Base-by-base conservation (phyloP, 306 rosid genomes). In the Acacia acuminata region DNA sequence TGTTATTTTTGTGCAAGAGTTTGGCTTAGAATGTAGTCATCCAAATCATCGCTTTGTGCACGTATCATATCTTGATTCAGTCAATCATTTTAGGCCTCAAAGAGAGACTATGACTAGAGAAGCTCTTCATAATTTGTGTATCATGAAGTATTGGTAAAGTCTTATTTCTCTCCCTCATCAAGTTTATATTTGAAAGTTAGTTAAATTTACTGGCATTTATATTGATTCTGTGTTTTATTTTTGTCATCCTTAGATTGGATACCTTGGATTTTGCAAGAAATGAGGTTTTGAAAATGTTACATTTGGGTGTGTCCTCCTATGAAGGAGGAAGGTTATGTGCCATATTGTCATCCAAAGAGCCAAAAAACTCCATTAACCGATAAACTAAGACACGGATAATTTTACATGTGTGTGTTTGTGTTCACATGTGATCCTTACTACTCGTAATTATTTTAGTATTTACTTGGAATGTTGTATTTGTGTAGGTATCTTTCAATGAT, bases 121-220 rank as follows among this genome's bases (percentile, higher is more conserved):
- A 85, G 87, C 94, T 74, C 93, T 91, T 60, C 93, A 96, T 14
- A 90, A 14, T 85, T 91, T 44, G 92, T 89, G 79, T 91, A 91
- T 77, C 94, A 93, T 65, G 94, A 93, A 82, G 83, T 93, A 72
- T n/a, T 93, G 91, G 94, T 89, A 81, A n/a, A 32, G 36, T 32
- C 4, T 32, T 32, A 32, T 32, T 32, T 32, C 36, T 32, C 3
- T 32, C 36, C 36, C 16, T 10, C 43, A 56, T 20, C 74, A 25
- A 60, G 40, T 42, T 85, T 27, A 15, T 64, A 20, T 36, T 65
- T 20, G 36, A 44, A 32, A 15, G n/a, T 44, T 63, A 25, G 36
- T 32, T 32, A 32, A 32, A 32, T 32, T 2, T 32, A 32, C 2
- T 32, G 36, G 36, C 36, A 78, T 16, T 10, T 12, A 10, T 14